Percentiles rank a stretch among this genome's conserved stretches.
These are phyloP conservation scores for Mycena galopus DNA, from an alignment of 768 basidiomycete species.

Conservation along the genomic window DNA sequence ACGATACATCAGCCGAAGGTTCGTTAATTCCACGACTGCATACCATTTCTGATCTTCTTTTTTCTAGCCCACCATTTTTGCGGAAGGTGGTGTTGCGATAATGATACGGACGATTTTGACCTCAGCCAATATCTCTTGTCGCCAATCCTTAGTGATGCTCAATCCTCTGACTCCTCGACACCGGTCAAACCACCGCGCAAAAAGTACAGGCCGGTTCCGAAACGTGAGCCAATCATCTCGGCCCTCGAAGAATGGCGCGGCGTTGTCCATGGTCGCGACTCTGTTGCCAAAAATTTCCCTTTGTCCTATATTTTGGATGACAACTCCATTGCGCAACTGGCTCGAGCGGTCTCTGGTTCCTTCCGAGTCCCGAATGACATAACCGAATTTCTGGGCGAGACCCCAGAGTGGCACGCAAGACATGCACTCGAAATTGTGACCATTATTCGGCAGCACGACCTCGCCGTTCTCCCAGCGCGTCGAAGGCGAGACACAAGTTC, in stretches of 20 bases:
- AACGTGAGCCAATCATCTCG: background rate
- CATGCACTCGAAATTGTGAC: conserved; percentile 2
- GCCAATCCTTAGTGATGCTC: background rate
- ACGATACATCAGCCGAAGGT: background rate
- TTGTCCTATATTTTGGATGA: background rate
- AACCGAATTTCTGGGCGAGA: background rate
- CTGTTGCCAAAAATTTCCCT: background rate
- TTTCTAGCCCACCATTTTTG: background rate
- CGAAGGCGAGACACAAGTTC: background rate
- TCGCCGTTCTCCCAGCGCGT: background rate
- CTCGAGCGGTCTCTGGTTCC: background rate
- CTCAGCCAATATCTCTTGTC: background rate
- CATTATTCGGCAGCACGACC: background rate
- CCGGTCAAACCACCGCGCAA: background rate
- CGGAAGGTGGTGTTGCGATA: conserved; percentile 7
- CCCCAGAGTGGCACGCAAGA: conserved; percentile 6
- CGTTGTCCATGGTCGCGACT: background rate
- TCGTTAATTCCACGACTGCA: background rate
- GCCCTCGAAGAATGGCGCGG: background rate
- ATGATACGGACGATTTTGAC: background rate
- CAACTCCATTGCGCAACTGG: background rate
- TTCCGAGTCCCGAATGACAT: background rate
- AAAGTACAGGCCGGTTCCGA: background rate
- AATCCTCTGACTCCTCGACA: background rate
- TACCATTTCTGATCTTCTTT: too few relatives aligned